phyloP scores from a whole-genome alignment of 2,329 filamentous ascomycete genomes.

The Emmonsia crescens region DNA sequence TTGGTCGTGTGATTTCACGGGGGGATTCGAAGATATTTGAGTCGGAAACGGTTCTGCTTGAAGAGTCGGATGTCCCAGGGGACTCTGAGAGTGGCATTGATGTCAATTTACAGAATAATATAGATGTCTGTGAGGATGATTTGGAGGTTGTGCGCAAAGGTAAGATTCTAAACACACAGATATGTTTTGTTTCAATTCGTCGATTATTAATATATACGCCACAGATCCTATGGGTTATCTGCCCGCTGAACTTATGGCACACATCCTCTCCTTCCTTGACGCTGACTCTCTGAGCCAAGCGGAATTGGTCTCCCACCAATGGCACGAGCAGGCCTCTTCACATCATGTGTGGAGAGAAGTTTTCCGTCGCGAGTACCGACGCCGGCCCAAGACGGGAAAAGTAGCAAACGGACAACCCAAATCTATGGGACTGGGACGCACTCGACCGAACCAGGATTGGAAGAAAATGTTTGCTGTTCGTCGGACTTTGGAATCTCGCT shows the following conservation, averaged over 20 bases:
- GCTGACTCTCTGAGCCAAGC: conserved; percentile 44
- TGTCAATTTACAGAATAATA: conserved; percentile 32
- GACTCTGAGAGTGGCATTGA: conserved; percentile 42
- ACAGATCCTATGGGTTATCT: conserved; percentile 45
- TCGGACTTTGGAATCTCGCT: conserved; percentile 63
- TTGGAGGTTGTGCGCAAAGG: conserved; percentile 29
- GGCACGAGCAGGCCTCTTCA: conserved; percentile 46
- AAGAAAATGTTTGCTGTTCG: conserved; percentile 72
- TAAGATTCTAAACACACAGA: conserved; percentile 12
- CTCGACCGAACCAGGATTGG: conserved; percentile 61
- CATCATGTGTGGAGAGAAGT: conserved; percentile 51
- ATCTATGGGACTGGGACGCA: conserved; percentile 42
- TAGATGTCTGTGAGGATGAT: conserved; percentile 25
- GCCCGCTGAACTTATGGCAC: conserved; percentile 48
- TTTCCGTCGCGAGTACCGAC: conserved; percentile 47
- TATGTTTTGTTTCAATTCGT: conserved; percentile 3
- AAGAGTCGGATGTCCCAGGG: conserved; percentile 23
- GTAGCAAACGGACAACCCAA: conserved; percentile 7
- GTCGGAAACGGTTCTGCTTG: background rate
- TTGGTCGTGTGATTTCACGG: conserved; percentile 16
- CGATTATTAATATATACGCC: conserved; percentile 1
- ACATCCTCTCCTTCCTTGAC: conserved; percentile 51
- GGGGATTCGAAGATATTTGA: conserved; percentile 22
- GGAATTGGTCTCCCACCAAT: conserved; percentile 46
- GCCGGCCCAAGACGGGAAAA: conserved; percentile 27